Percentiles rank a stretch among this genome's conserved stretches.
These are phyloP conservation scores for Fusarium euwallaceae DNA, from an alignment of 2,329 filamentous ascomycete species.

Conservation along the genomic window DNA sequence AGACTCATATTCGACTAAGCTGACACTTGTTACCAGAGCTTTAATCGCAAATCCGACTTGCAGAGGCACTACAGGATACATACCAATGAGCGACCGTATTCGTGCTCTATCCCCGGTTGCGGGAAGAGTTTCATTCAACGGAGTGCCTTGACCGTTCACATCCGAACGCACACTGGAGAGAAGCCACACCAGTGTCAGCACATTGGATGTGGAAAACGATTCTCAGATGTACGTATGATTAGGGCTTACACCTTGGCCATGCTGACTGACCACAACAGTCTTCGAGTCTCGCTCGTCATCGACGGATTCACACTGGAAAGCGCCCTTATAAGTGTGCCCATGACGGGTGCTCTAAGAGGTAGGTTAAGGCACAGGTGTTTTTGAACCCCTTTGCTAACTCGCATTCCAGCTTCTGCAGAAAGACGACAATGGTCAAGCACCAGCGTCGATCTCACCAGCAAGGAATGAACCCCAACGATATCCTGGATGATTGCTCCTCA, in stretches of 20 bases:
- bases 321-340: conserved; percentile 75
- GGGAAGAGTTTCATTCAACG: conserved; percentile 80
- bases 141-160: conserved; percentile 78
- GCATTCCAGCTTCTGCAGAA: conserved; percentile 74
- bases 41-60: conserved; percentile 79
- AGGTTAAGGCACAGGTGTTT: conserved; percentile 31
- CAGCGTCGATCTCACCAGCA: conserved; percentile 73
- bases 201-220: conserved; percentile 75
- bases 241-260: background rate
- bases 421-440: conserved; percentile 79
- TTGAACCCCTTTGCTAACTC: conserved; percentile 32
- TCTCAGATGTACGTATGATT: conserved; percentile 71
- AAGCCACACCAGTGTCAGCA: conserved; percentile 79
- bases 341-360: conserved; percentile 74
- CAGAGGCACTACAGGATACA: conserved; percentile 79
- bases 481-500: conserved; percentile 66
- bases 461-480: conserved; percentile 67
- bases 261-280: conserved; percentile 59
- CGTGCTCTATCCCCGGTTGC: conserved; percentile 70
- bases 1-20: background rate
- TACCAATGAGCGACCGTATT: conserved; percentile 77
- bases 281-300: conserved; percentile 74
- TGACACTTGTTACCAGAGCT: conserved; percentile 64
- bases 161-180: conserved; percentile 78
- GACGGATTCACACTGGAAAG: conserved; percentile 75